phyloP scores from a whole-genome alignment of 2,329 filamentous ascomycete genomes.

The Curvularia verruculosa region DNA sequence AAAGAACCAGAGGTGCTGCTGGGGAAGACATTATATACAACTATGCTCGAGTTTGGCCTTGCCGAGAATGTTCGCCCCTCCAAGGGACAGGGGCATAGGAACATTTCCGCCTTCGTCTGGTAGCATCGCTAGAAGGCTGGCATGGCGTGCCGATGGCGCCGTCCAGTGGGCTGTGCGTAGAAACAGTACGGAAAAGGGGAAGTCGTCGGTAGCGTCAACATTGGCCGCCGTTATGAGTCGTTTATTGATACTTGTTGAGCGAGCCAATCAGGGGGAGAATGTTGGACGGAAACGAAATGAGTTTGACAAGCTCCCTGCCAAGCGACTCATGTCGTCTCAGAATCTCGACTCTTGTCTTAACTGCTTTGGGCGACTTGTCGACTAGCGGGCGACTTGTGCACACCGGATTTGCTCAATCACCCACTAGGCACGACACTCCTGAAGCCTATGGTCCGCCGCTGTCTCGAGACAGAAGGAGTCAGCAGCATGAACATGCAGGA shows the following conservation, averaged over 20 bases:
- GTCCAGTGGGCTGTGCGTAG: constrained; percentile 28
- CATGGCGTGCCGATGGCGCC: constrained; percentile 38
- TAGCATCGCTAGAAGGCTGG: constrained; percentile 25
- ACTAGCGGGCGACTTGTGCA: constrained; percentile 26
- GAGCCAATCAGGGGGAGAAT: constrained; percentile 30
- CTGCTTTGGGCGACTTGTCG: constrained; percentile 20
- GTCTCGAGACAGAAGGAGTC: constrained; percentile 13
- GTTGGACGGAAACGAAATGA: constrained; percentile 43
- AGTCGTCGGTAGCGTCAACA: constrained; percentile 30
- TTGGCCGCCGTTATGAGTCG: constrained; percentile 32
- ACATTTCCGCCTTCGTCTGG: constrained; percentile 33
- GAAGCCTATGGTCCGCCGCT: constrained; percentile 9
- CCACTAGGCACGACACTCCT: constrained; percentile 13
- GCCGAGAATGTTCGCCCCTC: constrained; percentile 26
- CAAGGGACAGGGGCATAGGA: constrained; percentile 32
- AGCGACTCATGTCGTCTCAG: constrained; percentile 39
- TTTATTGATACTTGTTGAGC: constrained; percentile 40
- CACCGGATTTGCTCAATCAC: constrained; percentile 16
- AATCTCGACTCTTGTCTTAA: constrained; percentile 30
- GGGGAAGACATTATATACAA: constrained; percentile 47
- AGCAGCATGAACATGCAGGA: constrained; percentile 9
- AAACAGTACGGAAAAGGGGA: constrained; percentile 44
- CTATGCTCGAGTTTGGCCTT: constrained; percentile 31
- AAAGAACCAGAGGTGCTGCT: constrained; percentile 23
- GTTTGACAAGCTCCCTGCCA: constrained; percentile 38